Base-by-base conservation (phyloP, 768 basidiomycete species). In the Tephrocybe sp. region DNA sequence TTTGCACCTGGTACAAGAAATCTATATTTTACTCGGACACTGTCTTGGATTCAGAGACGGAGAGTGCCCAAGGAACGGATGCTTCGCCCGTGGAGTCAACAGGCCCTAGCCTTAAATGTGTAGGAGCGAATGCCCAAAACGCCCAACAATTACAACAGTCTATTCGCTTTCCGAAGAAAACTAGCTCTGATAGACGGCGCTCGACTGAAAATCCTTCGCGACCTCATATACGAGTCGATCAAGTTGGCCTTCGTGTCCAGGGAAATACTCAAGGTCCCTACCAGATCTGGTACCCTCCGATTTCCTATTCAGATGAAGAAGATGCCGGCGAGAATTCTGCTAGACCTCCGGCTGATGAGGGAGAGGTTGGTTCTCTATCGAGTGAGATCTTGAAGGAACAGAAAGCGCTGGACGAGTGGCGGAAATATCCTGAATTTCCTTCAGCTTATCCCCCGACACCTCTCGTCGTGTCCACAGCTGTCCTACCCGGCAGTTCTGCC, bases 401-500 rank as follows among this genome's bases (percentile, higher is more conserved):
- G 46, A 63, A 72, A 51, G 70, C 60, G 54, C 60, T 64, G n/a
- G 80, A 86, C 32, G 86, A 89, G 55, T 89, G 86, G 86, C 69
- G 84, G 49, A 70, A 79, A 61, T 90, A 89, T 56, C 87, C 87
- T 11, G 72, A 83, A 15, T 84, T 89, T 44, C 88, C 88, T 25
- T 82, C 88, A 4, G 88, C 88, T 27, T 90, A 90, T 59, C 87
- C 87, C 8, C 74, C 85, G 0, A 88, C 85, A 12, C 87, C 86
- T 9, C 56, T 81, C n/a, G 69, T 69, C 18, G 64, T 66, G 16
- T 38, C 57, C 15, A 64, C 72, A 3, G 58, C 70, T 21, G 64
- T 60, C 16, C 68, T 71, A 11, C 49, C 54, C 21, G 44, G 21
- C 26, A 36, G 44, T 16, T 47, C 48, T 37, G 6, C 35, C 18